Evolutionary conservation across 1,284 basidiomycete genomes (phyloP).

Genomic region (Porodaedalea pini): DNA sequence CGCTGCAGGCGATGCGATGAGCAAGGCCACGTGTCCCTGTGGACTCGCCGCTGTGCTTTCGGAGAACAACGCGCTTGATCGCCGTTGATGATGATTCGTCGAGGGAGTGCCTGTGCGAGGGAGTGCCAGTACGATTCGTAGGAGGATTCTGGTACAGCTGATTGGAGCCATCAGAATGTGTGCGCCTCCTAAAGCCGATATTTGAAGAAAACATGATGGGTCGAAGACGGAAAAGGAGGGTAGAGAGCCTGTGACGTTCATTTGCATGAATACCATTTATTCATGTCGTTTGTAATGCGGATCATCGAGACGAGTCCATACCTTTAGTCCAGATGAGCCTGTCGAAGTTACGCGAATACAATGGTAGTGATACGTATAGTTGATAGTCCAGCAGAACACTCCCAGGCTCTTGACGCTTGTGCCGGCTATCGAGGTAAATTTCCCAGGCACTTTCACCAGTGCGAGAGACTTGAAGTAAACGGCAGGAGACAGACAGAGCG

Average conservation of each 20-base stretch:
- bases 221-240: too few species aligned
- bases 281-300: background rate
- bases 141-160: background rate
- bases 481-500: background rate
- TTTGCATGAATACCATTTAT: background rate
- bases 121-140: background rate
- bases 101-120: conserved; percentile 4
- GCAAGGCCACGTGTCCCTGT: conserved; percentile 8
- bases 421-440: background rate
- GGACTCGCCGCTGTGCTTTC: conserved; percentile 4
- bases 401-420: background rate
- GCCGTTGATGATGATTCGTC: conserved; percentile 2
- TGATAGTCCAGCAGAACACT: background rate
- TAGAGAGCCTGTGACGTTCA: background rate
- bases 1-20: conserved; percentile 6
- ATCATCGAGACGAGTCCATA: background rate
- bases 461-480: too few species aligned
- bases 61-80: conserved; percentile 8
- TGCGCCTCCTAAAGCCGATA: conserved; percentile 3
- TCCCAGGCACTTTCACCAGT: background rate
- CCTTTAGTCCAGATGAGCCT: background rate
- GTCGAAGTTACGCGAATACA: background rate
- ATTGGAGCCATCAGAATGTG: background rate
- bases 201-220: conserved; percentile 5
- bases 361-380: background rate